Percentiles rank a stretch among this genome's conserved stretches.
These are phyloP conservation scores for Starmerella sp. DNA, from an alignment of 805 yeast genomes.

Conservation along the genomic window DNA sequence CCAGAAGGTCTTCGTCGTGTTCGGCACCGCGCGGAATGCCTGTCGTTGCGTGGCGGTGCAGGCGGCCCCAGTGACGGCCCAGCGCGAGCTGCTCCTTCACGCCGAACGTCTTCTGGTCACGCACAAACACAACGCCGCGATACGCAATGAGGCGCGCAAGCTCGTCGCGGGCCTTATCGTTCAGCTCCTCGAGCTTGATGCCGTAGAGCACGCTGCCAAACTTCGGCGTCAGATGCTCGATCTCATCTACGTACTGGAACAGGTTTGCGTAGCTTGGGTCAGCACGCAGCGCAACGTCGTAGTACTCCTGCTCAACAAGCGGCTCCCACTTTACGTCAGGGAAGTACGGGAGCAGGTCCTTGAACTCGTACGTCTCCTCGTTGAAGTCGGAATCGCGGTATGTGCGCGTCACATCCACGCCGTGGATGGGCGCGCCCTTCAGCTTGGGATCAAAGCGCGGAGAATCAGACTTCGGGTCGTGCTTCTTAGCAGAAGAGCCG, in stretches of 20 bases:
- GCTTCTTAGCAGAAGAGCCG: not conserved
- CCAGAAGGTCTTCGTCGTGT: constrained; percentile 45
- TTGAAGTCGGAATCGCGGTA: constrained; percentile 6
- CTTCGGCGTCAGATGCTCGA: constrained; percentile 49
- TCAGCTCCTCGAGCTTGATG: constrained; percentile 35
- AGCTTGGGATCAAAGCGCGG: constrained; percentile 9
- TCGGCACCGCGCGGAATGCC: constrained; percentile 38
- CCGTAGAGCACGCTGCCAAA: constrained; percentile 55
- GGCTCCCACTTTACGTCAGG: constrained; percentile 29
- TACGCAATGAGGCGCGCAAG: constrained; percentile 38
- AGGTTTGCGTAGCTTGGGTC: constrained; percentile 26
- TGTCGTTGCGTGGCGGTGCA: constrained; percentile 39
- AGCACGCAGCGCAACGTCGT: constrained; percentile 26
- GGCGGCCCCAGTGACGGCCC: constrained; percentile 58
- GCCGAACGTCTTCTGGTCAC: constrained; percentile 46
- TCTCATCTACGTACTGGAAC: constrained; percentile 24
- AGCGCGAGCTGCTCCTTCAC: constrained; percentile 46
- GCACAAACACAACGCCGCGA: constrained; percentile 41
- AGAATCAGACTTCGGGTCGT: not conserved
- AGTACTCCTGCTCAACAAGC: constrained; percentile 19
- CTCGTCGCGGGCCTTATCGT: constrained; percentile 37
- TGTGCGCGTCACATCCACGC: constrained; percentile 4
- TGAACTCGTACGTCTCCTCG: constrained; percentile 22
- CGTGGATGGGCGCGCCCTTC: constrained; percentile 4
- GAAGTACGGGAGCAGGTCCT: constrained; percentile 25